Evolutionary conservation across 306 rosid species (phyloP).

Genomic region (Amphicarpaea edgeworthii): DNA sequence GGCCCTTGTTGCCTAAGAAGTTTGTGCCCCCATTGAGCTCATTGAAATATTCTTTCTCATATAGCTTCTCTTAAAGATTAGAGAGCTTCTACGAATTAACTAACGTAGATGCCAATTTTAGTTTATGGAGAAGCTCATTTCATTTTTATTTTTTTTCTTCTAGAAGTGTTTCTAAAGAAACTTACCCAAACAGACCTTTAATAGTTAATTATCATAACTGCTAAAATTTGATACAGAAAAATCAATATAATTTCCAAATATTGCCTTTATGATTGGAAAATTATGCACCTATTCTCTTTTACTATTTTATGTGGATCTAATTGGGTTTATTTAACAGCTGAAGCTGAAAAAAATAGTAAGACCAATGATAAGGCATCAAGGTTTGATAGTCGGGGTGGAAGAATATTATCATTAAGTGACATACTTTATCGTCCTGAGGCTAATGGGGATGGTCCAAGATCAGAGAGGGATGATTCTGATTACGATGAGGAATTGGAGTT

Average conservation of each 20-base stretch:
- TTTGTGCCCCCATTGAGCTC: constrained; percentile 10
- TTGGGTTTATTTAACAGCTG: constrained; percentile 63
- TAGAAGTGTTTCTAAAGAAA: too few relatives aligned
- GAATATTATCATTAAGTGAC: constrained; percentile 80
- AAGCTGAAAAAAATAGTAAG: constrained; percentile 71
- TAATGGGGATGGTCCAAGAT: constrained; percentile 88
- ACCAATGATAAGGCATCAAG: constrained; percentile 66
- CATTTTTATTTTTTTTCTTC: too few relatives aligned
- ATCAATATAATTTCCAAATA: constrained; percentile 4
- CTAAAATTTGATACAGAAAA: constrained; percentile 7
- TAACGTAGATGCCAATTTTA: too few relatives aligned
- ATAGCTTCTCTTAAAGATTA: too few relatives aligned
- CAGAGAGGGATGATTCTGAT: constrained; percentile 96
- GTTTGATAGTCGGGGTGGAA: constrained; percentile 72
- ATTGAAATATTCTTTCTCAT: constrained; percentile 28
- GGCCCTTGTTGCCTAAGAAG: neutral
- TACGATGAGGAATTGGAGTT: constrained; percentile 90
- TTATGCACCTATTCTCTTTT: constrained; percentile 22
- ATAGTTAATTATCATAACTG: neutral
- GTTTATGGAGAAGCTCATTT: too few relatives aligned
- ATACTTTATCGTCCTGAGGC: constrained; percentile 82
- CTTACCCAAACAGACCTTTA: too few relatives aligned
- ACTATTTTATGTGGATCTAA: constrained; percentile 39
- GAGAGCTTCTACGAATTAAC: too few relatives aligned
- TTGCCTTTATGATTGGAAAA: constrained; percentile 11